Percentiles rank a stretch among this genome's conserved stretches.
These are phyloP conservation scores for Elsinoe perseae DNA, from an alignment of 2,329 filamentous ascomycete species.

Conservation along the genomic window DNA sequence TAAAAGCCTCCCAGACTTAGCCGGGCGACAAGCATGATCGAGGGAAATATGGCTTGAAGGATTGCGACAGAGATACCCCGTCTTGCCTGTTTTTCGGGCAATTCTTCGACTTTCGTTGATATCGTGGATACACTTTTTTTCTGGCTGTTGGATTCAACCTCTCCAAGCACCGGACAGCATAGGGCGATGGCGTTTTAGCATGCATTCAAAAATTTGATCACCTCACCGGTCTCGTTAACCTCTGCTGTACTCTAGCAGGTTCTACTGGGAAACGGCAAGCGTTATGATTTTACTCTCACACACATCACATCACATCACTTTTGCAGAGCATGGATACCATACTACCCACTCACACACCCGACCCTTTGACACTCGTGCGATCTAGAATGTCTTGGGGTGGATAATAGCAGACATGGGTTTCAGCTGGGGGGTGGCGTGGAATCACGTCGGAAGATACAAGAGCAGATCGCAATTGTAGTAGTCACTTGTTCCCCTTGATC, in stretches of 20 bases:
- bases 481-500: too few relatives aligned
- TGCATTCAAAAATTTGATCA: constrained; percentile 1
- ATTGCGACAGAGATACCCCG: constrained; percentile 7
- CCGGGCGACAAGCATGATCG: background rate
- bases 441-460: background rate
- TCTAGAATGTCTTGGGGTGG: background rate
- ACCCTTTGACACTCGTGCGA: background rate
- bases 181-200: constrained; percentile 13
- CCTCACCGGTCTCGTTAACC: constrained; percentile 1
- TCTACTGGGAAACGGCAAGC: background rate
- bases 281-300: constrained; percentile 6
- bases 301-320: too few relatives aligned
- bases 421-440: background rate
- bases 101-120: constrained; percentile 13
- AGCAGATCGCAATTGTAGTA: background rate
- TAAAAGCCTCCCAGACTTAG: constrained; percentile 18
- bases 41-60: constrained; percentile 3
- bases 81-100: constrained; percentile 9
- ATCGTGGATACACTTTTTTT: background rate
- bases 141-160: background rate
- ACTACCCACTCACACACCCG: constrained; percentile 1
- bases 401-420: too few relatives aligned
- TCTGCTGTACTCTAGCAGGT: background rate
- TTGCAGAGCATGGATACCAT: constrained; percentile 1
- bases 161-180: background rate